Conservation (phyloP, 495 filamentous ascomycete species). For the Penicillium goetzii region DNA sequence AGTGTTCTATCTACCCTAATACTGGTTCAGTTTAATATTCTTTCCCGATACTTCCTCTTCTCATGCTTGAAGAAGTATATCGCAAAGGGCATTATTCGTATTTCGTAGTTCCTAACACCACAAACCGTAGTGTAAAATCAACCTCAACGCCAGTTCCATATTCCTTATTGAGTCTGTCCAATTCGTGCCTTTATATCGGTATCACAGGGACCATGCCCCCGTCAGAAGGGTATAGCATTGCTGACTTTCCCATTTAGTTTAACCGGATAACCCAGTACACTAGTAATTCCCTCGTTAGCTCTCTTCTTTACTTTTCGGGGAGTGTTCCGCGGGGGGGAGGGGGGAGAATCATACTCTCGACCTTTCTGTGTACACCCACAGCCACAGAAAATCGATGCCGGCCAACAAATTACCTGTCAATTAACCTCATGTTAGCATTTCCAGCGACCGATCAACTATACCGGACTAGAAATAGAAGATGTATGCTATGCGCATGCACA, state of each 20-base stretch:
- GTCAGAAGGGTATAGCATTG: conserved; percentile 58
- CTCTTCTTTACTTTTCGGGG: not conserved
- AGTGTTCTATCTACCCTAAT: conserved; percentile 19
- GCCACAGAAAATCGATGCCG: conserved; percentile 61
- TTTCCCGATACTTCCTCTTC: not conserved
- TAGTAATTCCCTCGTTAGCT: conserved; percentile 30
- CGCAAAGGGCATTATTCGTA: not conserved
- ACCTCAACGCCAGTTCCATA: not conserved
- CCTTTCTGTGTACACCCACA: conserved; percentile 61
- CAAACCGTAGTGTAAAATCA: not conserved
- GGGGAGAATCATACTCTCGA: conserved; percentile 50
- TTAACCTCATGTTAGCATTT: conserved; percentile 5
- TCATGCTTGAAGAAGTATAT: not conserved
- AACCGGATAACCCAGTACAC: conserved; percentile 58
- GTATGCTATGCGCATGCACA: not conserved
- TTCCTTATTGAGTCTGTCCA: not conserved
- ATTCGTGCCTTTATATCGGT: not conserved
- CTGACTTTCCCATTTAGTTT: conserved; percentile 57
- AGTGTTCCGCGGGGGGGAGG: not conserved
- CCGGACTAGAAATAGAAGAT: not conserved
- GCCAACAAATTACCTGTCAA: conserved; percentile 59
- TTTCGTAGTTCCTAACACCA: not conserved
- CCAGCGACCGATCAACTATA: not conserved
- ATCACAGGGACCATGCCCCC: not conserved
- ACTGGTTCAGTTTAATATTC: conserved; percentile 12